phyloP scores from a whole-genome alignment of 352 stramenopile species.

The Phytophthora sojae region DNA sequence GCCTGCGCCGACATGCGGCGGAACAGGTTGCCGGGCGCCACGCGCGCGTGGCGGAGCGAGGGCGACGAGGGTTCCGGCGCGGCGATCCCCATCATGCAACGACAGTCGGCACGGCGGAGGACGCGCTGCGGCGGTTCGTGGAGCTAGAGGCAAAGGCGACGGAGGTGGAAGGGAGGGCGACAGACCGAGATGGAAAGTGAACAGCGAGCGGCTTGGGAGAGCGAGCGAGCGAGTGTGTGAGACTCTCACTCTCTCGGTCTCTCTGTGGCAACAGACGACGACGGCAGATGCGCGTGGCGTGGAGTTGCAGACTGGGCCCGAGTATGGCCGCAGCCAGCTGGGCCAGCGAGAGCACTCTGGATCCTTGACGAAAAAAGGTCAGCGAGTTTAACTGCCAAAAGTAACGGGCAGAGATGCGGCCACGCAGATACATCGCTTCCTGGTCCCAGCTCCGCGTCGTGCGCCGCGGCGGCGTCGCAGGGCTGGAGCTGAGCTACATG shows the following conservation, averaged over 20 bases:
- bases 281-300: slow-evolving; percentile 7
- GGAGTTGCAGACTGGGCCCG: slow-evolving; percentile 10
- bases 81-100: slow-evolving; percentile 29
- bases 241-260: not conserved
- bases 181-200: slow-evolving; percentile 35
- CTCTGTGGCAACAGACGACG: slow-evolving; percentile 19
- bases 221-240: not conserved
- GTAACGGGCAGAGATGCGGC: slow-evolving; percentile 28
- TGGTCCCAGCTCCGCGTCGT: not conserved
- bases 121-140: not conserved
- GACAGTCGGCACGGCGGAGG: slow-evolving; percentile 1
- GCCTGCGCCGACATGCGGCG: slow-evolving; percentile 66
- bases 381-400: slow-evolving; percentile 12
- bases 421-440: slow-evolving; percentile 25
- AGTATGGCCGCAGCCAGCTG: slow-evolving; percentile 4
- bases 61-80: slow-evolving; percentile 7
- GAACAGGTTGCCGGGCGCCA: slow-evolving; percentile 45
- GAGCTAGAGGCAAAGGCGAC: too few species aligned
- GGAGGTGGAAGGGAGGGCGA: not conserved
- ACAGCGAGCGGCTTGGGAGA: not conserved
- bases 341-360: slow-evolving; percentile 8
- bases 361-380: slow-evolving; percentile 21
- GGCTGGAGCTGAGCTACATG: not conserved
- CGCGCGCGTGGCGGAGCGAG: slow-evolving; percentile 23
- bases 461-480: slow-evolving; percentile 16